Percentiles rank a stretch among this genome's conserved stretches.
Evolutionary conservation across 768 basidiomycete genomes (phyloP).

Genomic region (Brasilioporus rufonigricans): DNA sequence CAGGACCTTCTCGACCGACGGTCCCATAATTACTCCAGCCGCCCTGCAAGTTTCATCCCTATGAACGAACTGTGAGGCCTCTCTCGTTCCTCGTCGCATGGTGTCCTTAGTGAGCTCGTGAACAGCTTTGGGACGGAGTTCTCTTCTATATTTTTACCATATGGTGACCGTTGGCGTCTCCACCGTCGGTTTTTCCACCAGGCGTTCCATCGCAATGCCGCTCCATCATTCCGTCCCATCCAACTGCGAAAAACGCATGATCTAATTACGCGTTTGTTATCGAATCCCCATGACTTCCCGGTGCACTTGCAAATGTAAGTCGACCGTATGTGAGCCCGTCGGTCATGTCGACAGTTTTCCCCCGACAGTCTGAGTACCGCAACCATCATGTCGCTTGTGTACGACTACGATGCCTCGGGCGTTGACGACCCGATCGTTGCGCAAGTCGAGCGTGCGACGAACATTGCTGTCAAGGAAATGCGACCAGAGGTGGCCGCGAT

Average conservation of each 20-base stretch:
- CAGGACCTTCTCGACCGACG: constrained; percentile 22
- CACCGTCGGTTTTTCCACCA: constrained; percentile 37
- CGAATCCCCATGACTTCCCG: constrained; percentile 20
- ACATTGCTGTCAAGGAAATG: constrained; percentile 10
- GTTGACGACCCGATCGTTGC: constrained; percentile 22
- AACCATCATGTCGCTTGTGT: constrained; percentile 24
- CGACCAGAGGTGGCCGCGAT: constrained; percentile 17
- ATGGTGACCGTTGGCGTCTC: constrained; percentile 28
- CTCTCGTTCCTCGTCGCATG: not conserved
- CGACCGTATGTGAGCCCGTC: not conserved
- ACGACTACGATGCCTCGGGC: constrained; percentile 19
- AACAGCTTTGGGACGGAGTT: constrained; percentile 26
- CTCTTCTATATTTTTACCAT: constrained; percentile 23
- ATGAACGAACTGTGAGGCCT: constrained; percentile 20
- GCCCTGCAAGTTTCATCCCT: constrained; percentile 15
- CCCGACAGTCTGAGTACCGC: constrained; percentile 19
- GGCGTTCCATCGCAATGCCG: constrained; percentile 30
- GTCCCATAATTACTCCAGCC: constrained; percentile 25
- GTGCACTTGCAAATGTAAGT: constrained; percentile 25
- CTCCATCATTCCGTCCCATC: constrained; percentile 28
- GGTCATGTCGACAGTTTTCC: not conserved
- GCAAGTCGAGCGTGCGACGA: constrained; percentile 12
- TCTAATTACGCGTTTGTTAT: constrained; percentile 27
- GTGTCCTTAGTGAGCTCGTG: not conserved
- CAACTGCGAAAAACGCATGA: constrained; percentile 34